These are phyloP conservation scores for Prunus salicina DNA, from an alignment of 306 rosid species.

Conservation along the genomic window DNA sequence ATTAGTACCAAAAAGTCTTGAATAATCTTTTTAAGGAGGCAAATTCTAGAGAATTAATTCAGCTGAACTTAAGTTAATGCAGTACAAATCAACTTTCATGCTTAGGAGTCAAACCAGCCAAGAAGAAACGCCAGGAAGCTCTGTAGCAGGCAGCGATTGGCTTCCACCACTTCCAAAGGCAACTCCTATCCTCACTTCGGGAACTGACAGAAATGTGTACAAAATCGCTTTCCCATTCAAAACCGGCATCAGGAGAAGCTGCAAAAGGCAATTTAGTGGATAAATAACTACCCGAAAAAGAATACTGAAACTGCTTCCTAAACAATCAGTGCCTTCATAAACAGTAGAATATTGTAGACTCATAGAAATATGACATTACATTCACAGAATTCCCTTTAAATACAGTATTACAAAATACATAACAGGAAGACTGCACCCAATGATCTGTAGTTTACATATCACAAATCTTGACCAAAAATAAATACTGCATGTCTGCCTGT, in stretches of 20 bases:
- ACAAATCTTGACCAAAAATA: background rate
- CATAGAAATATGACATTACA: too few relatives aligned
- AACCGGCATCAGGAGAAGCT: conserved; percentile 78
- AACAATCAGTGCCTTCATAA: background rate
- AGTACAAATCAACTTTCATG: background rate
- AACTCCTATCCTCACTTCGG: conserved; percentile 89
- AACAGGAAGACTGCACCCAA: too few relatives aligned
- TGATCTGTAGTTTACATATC: too few relatives aligned
- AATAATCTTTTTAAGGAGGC: too few relatives aligned
- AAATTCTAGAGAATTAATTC: background rate
- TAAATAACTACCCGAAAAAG: conserved; percentile 9
- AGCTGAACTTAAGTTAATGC: background rate
- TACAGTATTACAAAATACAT: too few relatives aligned
- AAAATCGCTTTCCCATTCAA: conserved; percentile 77
- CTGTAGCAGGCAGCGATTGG: conserved; percentile 94
- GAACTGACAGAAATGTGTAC: conserved; percentile 77
- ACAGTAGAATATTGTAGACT: too few relatives aligned
- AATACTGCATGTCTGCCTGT: background rate
- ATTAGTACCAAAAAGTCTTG: too few relatives aligned
- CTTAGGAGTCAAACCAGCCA: conserved; percentile 72
- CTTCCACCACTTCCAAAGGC: conserved; percentile 99
- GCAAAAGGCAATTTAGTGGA: conserved; percentile 36
- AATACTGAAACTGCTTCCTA: conserved; percentile 7
- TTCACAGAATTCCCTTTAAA: too few relatives aligned
- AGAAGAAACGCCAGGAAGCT: conserved; percentile 86